Base-by-base conservation (phyloP, 202 grass and related monocot species). In the Carex arenaria region DNA sequence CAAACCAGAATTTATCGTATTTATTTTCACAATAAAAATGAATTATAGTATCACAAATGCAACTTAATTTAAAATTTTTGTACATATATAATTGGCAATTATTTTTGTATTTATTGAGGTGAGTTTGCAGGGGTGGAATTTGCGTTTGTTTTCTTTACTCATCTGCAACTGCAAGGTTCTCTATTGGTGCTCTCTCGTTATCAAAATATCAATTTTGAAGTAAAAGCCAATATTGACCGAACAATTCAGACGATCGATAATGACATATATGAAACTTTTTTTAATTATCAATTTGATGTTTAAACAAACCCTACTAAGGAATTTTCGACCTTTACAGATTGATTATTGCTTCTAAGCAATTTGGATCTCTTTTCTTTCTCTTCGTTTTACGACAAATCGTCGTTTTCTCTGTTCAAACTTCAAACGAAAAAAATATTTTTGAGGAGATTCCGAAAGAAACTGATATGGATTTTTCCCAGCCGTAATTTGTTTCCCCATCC, bases 261-360 rank as follows among this genome's bases (percentile, higher is more conserved):
- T 49, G 61, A 68, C 62, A 31, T 54, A n/a, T n/a, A n/a, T 54
- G 19, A 82, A 54, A 13, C 0, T 22, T 22, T 31, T 53, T 31
- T 68, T 15, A 68, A 66, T 80, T 66, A 32, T 68, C 14, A 68
- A 66, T 80, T 67, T 26, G 43, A 68, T 53, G 15, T 82, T 15
- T 64, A 68, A 82, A 82, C 36, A 67, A 55, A 53, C 5, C 19
- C 14, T 82, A 32, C 3, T 68, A 36, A 68, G 5, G n/a, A n/a
- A n/a, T n/a, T n/a, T 82, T 4, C n/a, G 51, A 81, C 11, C 26
- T 81, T 64, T 82, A 15, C 12, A 68, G 11, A 47, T 63, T 45
- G 12, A 63, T 82, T 82, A n/a, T n/a, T 82, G 61, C 79, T 82
- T 82, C 42, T 54, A 66, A 68, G 63, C 10, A 82, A 82, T 82